A percentile compares a stretch with the other conserved stretches of the same genome.
Conservation (phyloP, 257 asterid genomes). For the Solanum medicagineum region DNA sequence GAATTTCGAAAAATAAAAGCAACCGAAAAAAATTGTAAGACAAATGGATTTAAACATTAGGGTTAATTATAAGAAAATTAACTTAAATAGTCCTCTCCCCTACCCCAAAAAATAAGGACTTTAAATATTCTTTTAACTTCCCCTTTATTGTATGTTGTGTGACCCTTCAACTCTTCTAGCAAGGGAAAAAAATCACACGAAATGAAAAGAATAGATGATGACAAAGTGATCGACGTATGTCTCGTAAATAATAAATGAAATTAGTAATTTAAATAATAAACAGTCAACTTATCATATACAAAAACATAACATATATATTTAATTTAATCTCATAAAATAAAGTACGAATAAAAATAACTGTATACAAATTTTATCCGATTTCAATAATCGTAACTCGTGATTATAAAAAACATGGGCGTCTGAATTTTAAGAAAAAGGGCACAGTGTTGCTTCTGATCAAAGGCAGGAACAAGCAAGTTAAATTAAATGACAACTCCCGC, state of each 20-base stretch:
- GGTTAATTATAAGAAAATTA: background rate
- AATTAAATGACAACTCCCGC: background rate
- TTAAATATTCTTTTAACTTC: too few relatives aligned
- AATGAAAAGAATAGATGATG: background rate
- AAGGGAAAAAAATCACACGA: background rate
- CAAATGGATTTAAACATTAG: background rate
- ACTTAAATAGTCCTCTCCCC: background rate
- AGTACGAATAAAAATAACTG: too few relatives aligned
- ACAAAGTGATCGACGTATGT: background rate
- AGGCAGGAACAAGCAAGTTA: conserved; percentile 6
- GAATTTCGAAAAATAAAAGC: background rate
- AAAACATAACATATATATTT: too few relatives aligned
- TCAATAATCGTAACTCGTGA: background rate
- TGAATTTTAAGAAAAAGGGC: background rate
- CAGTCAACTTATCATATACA: background rate
- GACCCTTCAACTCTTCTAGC: background rate
- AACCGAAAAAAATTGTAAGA: background rate
- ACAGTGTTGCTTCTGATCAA: conserved; percentile 14
- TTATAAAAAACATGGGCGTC: background rate
- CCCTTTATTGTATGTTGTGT: background rate
- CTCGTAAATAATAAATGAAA: background rate
- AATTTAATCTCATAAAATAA: too few relatives aligned
- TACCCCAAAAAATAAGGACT: background rate
- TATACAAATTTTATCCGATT: too few relatives aligned
- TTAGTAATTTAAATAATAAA: background rate